Base-by-base conservation (phyloP, 2,329 filamentous ascomycete genomes). In the Fusarium equiseti region DNA sequence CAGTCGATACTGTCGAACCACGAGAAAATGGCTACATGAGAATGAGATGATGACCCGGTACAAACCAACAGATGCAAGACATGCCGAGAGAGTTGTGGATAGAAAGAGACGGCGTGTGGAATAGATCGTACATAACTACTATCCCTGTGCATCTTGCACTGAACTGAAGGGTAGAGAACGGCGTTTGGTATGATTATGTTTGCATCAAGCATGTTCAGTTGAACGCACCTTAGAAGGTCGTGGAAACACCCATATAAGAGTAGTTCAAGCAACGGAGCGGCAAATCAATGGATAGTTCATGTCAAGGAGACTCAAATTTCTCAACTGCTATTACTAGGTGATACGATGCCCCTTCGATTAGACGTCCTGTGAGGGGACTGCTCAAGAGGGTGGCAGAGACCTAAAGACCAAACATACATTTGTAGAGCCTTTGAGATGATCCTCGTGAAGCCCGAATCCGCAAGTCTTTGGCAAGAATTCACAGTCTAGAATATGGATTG, bases 51-150 rank as follows among this genome's bases (percentile, higher is more conserved):
- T 45, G 63, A 57, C 46, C 38, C 18, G 26, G 48, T 62, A 59
- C 42, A 53, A 50, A 42, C 22, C 48, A 55, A 51, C 56, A 57
- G 59, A 58, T 71, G 57, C 20, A 59, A 52, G 43, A 66, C 57
- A 56, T 73, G 72, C 67, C 26, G 49, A 48, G 53, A 64, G 45
- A 52, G 42, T 18, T 65, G 72, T 72, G 71, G 64, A 68, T 73
- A 73, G 55, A 73, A 66, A 61, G 63, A 67, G 48, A 27, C 31
- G 20, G 18, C 55, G 48, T 67, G 57, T 58, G 60, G 62, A 61
- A 68, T 72, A 76, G 66, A 69, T 50, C 40, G 51, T 60, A 51
- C 59, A 67, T 62, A 58, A 50, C 38, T 35, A 48, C 43, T 63
- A 49, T 59, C 42, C 35, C 38, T 27, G 38, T 46, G 44, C 32